These are phyloP conservation scores for Gillenia trifoliata DNA, from an alignment of 306 rosid species.

Conservation along the genomic window DNA sequence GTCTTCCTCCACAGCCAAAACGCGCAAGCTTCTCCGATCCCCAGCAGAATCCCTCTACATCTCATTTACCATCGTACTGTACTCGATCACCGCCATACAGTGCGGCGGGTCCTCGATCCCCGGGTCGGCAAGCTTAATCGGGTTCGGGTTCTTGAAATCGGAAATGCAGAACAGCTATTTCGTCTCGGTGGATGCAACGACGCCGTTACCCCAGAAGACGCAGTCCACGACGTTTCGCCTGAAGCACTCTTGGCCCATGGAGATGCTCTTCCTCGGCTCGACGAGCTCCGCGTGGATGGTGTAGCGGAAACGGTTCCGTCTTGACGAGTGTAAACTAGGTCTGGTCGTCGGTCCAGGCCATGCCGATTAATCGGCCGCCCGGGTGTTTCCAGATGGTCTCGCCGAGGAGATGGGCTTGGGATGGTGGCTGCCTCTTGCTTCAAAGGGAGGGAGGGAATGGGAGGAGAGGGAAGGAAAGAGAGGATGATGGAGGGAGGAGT, in stretches of 20 bases:
- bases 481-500: no score
- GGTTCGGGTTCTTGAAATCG: constrained; percentile 60
- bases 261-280: constrained; percentile 66
- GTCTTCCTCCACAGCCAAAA: constrained; percentile 85
- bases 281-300: constrained; percentile 56
- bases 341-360: constrained; percentile 90
- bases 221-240: constrained; percentile 84
- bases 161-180: constrained; percentile 59
- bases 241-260: constrained; percentile 78
- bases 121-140: constrained; percentile 71
- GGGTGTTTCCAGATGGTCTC: constrained; percentile 84
- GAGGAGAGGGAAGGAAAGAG: no score
- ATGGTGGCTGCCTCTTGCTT: no score
- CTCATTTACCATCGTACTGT: no score
- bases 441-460: no score
- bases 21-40: constrained; percentile 55
- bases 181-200: constrained; percentile 78
- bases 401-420: constrained; percentile 43
- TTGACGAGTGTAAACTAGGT: constrained; percentile 75
- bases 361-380: constrained; percentile 72
- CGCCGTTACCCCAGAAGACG: constrained; percentile 81
- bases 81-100: constrained; percentile 92
- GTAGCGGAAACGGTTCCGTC: constrained; percentile 86
- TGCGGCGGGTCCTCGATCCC: constrained; percentile 68
- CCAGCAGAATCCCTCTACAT: constrained; percentile 91